Conservation (phyloP, 768 basidiomycete species). For the Boletus tomentosulus region DNA sequence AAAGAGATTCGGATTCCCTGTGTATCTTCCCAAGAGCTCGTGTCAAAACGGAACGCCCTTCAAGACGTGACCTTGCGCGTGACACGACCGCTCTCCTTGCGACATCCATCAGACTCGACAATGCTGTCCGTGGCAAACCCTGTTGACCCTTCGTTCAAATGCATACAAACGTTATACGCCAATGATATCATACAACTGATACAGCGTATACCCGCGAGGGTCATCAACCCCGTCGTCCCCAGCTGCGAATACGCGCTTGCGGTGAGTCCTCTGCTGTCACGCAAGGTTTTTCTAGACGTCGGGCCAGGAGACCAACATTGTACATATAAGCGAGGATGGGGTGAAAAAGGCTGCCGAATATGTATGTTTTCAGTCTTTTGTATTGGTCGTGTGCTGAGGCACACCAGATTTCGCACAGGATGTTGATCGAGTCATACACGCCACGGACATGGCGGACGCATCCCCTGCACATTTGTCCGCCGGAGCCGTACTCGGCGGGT, state of each 20-base stretch:
- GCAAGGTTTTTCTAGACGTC: background rate
- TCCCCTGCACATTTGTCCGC: constrained; percentile 66
- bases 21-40: background rate
- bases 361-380: constrained; percentile 34
- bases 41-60: background rate
- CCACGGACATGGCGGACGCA: constrained; percentile 76
- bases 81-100: background rate
- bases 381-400: constrained; percentile 5
- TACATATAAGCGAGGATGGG: constrained; percentile 56
- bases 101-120: background rate
- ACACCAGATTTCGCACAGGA: constrained; percentile 54
- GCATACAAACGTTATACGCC: background rate
- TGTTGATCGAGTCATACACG: constrained; percentile 62
- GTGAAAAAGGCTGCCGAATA: constrained; percentile 63
- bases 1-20: background rate
- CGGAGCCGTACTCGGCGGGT: constrained; percentile 53
- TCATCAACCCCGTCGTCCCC: constrained; percentile 55
- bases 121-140: constrained; percentile 19
- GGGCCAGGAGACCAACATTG: constrained; percentile 53
- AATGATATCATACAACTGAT: background rate
- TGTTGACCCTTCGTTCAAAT: background rate
- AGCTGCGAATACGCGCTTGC: constrained; percentile 55
- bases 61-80: background rate
- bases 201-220: constrained; percentile 2
- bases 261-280: constrained; percentile 33